Conservation (phyloP, 805 yeast genomes). For the Kluyveromyces siamensis region DNA sequence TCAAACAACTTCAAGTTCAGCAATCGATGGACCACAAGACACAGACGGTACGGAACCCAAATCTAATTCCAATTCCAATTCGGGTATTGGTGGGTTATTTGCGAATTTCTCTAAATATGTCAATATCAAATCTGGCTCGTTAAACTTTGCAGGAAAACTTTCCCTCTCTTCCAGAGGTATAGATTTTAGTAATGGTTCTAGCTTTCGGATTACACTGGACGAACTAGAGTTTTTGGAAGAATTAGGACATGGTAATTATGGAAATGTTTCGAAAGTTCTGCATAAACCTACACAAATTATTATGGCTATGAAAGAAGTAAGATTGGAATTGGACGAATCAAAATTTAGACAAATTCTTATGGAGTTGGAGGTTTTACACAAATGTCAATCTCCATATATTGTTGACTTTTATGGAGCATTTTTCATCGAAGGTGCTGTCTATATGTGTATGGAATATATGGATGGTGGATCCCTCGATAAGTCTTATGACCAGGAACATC, state of each 20-base stretch:
- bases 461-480: slow-evolving; percentile 92
- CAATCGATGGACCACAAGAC: slow-evolving; percentile 18
- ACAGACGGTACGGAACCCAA: slow-evolving; percentile 23
- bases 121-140: slow-evolving; percentile 85
- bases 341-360: slow-evolving; percentile 88
- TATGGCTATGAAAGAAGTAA: slow-evolving; percentile 97
- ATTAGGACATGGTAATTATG: slow-evolving; percentile 92
- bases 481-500: slow-evolving; percentile 48
- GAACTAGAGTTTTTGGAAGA: slow-evolving; percentile 79
- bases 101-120: slow-evolving; percentile 80
- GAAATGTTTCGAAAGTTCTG: slow-evolving; percentile 85
- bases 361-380: slow-evolving; percentile 92
- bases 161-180: slow-evolving; percentile 87
- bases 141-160: slow-evolving; percentile 89
- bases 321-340: slow-evolving; percentile 87
- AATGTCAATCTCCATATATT: slow-evolving; percentile 81
- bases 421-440: slow-evolving; percentile 94
- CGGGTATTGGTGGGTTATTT: slow-evolving; percentile 45
- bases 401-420: slow-evolving; percentile 97
- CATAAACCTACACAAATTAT: slow-evolving; percentile 87
- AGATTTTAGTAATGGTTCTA: slow-evolving; percentile 80
- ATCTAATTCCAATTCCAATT: slow-evolving; percentile 6
- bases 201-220: slow-evolving; percentile 77
- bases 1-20: slow-evolving; percentile 28
- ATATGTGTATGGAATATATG: slow-evolving; percentile 97